phyloP scores from a whole-genome alignment of 2,329 filamentous ascomycete species.

The Bertia moriformis region DNA sequence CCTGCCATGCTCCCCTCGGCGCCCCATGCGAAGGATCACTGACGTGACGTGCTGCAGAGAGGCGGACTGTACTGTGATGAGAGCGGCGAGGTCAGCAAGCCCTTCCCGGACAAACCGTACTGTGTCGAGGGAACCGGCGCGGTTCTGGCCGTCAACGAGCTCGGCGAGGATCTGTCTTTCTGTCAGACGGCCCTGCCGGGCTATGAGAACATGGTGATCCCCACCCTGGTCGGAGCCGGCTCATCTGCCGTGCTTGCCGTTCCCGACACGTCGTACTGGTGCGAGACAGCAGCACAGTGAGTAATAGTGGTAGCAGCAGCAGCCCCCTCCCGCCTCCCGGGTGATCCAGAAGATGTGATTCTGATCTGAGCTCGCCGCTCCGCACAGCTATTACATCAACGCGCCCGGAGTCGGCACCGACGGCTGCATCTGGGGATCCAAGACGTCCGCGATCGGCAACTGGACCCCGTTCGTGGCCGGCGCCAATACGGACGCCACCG shows the following conservation, averaged over 20 bases:
- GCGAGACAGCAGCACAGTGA: constrained; percentile 59
- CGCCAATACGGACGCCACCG: constrained; percentile 51
- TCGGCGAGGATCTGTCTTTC: constrained; percentile 47
- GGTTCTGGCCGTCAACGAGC: constrained; percentile 53
- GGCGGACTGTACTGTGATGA: constrained; percentile 62
- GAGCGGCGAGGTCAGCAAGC: constrained; percentile 50
- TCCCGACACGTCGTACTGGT: constrained; percentile 58
- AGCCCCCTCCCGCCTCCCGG: not conserved
- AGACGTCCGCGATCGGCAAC: constrained; percentile 50
- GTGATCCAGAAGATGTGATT: constrained; percentile 5
- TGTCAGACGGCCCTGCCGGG: constrained; percentile 70
- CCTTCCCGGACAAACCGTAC: constrained; percentile 52
- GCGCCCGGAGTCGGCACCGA: constrained; percentile 47
- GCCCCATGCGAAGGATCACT: too few species aligned
- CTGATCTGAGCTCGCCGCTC: too few species aligned
- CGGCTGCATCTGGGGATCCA: constrained; percentile 60
- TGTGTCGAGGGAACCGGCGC: constrained; percentile 56
- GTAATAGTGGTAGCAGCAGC: constrained; percentile 15
- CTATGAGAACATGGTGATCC: constrained; percentile 71
- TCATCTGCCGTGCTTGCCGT: constrained; percentile 46
- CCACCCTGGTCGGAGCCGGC: constrained; percentile 45
- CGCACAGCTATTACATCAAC: constrained; percentile 59
- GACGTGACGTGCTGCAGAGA: constrained; percentile 32
- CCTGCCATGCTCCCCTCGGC: too few species aligned
- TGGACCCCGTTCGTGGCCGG: constrained; percentile 68